Percentiles rank a stretch among this genome's conserved stretches.
Evolutionary conservation across 1,284 basidiomycete genomes (phyloP).

Genomic region (Heliocybe sulcata): DNA sequence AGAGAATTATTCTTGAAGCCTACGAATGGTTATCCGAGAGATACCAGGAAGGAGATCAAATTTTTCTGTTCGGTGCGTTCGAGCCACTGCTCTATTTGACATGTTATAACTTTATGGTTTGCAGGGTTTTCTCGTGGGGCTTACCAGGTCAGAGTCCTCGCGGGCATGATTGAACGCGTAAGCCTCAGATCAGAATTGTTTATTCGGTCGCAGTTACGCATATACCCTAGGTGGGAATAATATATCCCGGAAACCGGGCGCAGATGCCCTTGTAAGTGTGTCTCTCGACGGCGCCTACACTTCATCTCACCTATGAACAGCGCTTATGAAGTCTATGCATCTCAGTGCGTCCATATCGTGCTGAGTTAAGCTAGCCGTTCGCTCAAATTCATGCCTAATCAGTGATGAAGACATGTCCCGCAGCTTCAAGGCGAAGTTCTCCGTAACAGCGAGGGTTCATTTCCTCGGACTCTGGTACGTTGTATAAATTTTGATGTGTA

Average conservation of each 20-base stretch:
- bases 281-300: neutral
- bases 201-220: neutral
- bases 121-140: slow-evolving; percentile 40
- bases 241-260: slow-evolving; percentile 23
- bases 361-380: neutral
- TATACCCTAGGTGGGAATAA: slow-evolving; percentile 22
- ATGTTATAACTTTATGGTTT: neutral
- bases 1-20: slow-evolving; percentile 23
- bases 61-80: slow-evolving; percentile 33
- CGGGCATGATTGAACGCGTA: slow-evolving; percentile 34
- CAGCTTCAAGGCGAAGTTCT: slow-evolving; percentile 31
- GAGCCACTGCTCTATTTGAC: neutral
- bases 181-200: neutral
- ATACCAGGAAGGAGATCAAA: slow-evolving; percentile 29
- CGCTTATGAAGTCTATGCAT: slow-evolving; percentile 29
- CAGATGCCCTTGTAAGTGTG: slow-evolving; percentile 28
- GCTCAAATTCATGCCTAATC: neutral
- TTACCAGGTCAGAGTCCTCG: slow-evolving; percentile 34
- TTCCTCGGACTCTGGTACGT: slow-evolving; percentile 34
- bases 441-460: slow-evolving; percentile 22
- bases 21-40: slow-evolving; percentile 32
- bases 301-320: slow-evolving; percentile 12
- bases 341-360: slow-evolving; percentile 3
- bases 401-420: neutral
- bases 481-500: neutral